Evolutionary conservation across 202 grass and related monocot species (phyloP), one percentile per base, ranked within the genome.

Genomic region (Zoysia matrella): DNA sequence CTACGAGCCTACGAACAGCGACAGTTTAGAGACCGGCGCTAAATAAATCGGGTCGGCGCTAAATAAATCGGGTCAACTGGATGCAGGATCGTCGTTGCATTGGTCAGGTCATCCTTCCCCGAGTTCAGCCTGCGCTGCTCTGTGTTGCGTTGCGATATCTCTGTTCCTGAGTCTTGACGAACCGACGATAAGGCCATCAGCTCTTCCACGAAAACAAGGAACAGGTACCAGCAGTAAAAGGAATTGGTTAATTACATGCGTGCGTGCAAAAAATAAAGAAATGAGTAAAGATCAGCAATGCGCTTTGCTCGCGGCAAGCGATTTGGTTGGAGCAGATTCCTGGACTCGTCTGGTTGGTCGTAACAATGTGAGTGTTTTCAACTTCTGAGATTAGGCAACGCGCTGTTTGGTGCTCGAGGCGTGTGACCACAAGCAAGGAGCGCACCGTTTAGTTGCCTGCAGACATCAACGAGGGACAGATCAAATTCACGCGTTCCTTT

Each of bases 131-230:
- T 18, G 2, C 11, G n/a, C 14, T 30, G 22, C 22, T 30, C 52
- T 67, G 73, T 65, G 55, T 55, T 79, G 75, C 83, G 41, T 79
- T 13, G 56, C 42, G 2, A 73, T 67, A 62, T 70, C 2, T 86
- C 75, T 75, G 51, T 81, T 81, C 76, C 30, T 16, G 22, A 30
- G 22, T 30, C 22, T 30, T 30, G 18, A 51, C 36, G 36, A 69
- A 6, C n/a, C 13, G 65, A 65, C 2, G 56, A 57, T 1, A 58
- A 5, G 55, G 7, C 15, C 12, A 6, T 13, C 2, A 4, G 14
- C 30, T 16, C 15, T 56, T 56, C 53, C 3, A 52, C 61, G 54
- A 42, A 39, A 22, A 65, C 58, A 55, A 8, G 6, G 3, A 36
- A 0, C 5, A 46, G 43, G 50, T 60, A 52, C 4, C 52, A 69